Conservation (phyloP, 129 eudicot species). For the Arctium lappa region DNA sequence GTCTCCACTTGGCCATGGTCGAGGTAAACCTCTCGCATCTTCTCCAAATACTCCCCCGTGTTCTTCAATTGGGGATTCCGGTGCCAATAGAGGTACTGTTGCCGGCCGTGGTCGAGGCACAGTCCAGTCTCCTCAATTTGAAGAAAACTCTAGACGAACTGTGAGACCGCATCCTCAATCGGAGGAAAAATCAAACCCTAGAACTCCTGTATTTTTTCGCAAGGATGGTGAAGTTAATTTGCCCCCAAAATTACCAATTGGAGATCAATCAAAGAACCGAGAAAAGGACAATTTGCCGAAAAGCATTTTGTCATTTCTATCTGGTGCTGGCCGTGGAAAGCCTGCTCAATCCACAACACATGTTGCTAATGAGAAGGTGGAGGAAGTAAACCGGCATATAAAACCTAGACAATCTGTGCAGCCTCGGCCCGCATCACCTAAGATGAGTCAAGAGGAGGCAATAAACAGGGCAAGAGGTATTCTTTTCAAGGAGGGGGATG, state of each 20-base stretch:
- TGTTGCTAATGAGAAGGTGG: slow-evolving; percentile 21
- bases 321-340: slow-evolving; percentile 62
- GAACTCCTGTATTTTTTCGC: slow-evolving; percentile 25
- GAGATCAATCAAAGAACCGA: background rate
- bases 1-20: slow-evolving; percentile 54
- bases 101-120: slow-evolving; percentile 48
- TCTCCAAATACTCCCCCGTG: slow-evolving; percentile 26
- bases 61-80: slow-evolving; percentile 13
- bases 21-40: slow-evolving; percentile 44
- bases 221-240: slow-evolving; percentile 25
- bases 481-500: slow-evolving; percentile 39
- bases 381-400: slow-evolving; percentile 63
- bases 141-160: slow-evolving; percentile 6
- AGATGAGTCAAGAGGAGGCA: slow-evolving; percentile 57
- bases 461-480: slow-evolving; percentile 44
- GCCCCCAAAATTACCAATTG: slow-evolving; percentile 4
- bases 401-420: slow-evolving; percentile 17
- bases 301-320: slow-evolving; percentile 16
- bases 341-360: slow-evolving; percentile 9
- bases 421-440: slow-evolving; percentile 18
- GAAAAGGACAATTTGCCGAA: slow-evolving; percentile 20
- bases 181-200: slow-evolving; percentile 8
- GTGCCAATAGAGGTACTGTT: slow-evolving; percentile 5
- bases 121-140: slow-evolving; percentile 11
- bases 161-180: background rate